Evolutionary conservation across 2,329 filamentous ascomycete genomes (phyloP), one percentile per base, ranked within the genome.

Genomic region (Ustilaginoidea virens): DNA sequence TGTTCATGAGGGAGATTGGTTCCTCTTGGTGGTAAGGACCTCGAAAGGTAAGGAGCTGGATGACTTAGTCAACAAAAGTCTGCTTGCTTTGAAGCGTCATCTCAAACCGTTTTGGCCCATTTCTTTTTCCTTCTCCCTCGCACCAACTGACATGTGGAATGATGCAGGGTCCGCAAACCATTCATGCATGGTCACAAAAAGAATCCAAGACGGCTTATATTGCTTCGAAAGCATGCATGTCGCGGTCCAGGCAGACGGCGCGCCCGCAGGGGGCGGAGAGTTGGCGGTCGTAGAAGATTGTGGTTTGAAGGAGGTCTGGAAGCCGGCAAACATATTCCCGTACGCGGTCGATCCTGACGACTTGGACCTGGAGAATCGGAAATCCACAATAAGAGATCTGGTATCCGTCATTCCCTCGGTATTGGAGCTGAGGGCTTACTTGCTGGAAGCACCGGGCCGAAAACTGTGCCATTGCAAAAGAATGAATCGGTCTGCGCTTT

Each of bases 401-500:
- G 51, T 82, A 0, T 57, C 69, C 9, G 60, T 65, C 1, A 54
- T 83, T 3, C 80, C 80, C 0, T 52, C 63, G 1, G 64, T 86
- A 4, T 42, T 55, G 9, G 55, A 69, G 0, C 73, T 85, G 61
- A 57, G 54, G 39, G 26, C 45, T 0, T 65, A 61, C 38, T 44
- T 76, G 6, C 37, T 51, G n/a, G 40, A 26, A 17, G 51, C 50
- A 3, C 53, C 53, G 3, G 51, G 56, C 4, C 46, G 42, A 3
- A 40, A 39, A 2, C 47, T 79, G 15, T 45, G 51, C 4, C 55
- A 49, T 23, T 57, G 56, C 37, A 58, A 68, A 14, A 54, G 63
- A 12, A 61, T 93, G 7, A 68, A 75, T 1, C 66, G 70, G 2
- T 66, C 79, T 5, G 69, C 75, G 1, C 52, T 81, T 3, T 68